Evolutionary conservation across 176 grass and related monocot genomes (phyloP).

Genomic region (Aegilops umbellulata): DNA sequence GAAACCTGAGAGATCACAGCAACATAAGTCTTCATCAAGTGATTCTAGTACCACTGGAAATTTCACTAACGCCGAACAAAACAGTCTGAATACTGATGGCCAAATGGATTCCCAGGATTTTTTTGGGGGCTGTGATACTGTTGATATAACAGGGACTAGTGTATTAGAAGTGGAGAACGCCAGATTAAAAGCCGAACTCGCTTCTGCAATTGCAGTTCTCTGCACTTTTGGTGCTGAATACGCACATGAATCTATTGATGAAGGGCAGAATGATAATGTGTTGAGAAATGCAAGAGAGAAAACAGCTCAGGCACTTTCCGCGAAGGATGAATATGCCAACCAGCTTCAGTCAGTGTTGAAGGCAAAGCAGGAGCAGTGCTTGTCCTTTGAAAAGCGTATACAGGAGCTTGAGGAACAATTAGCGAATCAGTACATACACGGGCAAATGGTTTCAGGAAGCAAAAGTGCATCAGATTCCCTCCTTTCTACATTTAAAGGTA

Average conservation of each 20-base stretch:
- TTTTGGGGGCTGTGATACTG: constrained; percentile 53
- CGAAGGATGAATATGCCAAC: constrained; percentile 77
- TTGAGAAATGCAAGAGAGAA: constrained; percentile 62
- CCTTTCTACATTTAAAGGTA: constrained; percentile 54
- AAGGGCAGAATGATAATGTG: constrained; percentile 56
- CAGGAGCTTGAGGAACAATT: constrained; percentile 80
- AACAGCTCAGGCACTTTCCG: constrained; percentile 68
- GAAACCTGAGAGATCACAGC: constrained; percentile 54
- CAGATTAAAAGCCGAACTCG: constrained; percentile 90
- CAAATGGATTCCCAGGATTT: constrained; percentile 64
- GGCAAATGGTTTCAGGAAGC: constrained; percentile 51
- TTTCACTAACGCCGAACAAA: constrained; percentile 57
- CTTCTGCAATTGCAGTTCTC: constrained; percentile 76
- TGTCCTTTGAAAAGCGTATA: constrained; percentile 84
- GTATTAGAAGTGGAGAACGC: constrained; percentile 94
- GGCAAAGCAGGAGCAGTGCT: constrained; percentile 61
- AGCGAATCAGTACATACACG: constrained; percentile 72
- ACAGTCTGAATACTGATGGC: constrained; percentile 42
- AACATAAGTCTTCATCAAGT: constrained; percentile 38
- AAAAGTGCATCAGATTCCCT: constrained; percentile 56
- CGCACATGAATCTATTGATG: constrained; percentile 64
- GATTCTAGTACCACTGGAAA: constrained; percentile 34
- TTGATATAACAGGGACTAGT: constrained; percentile 85
- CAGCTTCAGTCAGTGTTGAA: constrained; percentile 68
- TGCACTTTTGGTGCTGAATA: constrained; percentile 64